These are phyloP conservation scores for Cryptococcus neoformans DNA, from an alignment of 1,284 basidiomycete species.

Conservation along the genomic window DNA sequence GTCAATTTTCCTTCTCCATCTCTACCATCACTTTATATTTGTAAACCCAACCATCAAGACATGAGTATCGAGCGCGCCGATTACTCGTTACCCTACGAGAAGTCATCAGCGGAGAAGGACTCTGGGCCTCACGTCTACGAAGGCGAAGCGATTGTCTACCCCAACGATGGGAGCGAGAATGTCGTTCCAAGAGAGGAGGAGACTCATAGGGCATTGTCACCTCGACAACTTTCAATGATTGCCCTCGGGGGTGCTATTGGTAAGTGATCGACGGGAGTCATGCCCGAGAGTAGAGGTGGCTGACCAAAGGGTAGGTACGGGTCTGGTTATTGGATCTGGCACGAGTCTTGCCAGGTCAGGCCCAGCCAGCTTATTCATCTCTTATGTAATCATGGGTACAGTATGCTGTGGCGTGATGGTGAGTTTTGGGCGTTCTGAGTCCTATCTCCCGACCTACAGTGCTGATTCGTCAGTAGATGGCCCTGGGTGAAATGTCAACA, in stretches of 20 bases:
- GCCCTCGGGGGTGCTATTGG: conserved; percentile 55
- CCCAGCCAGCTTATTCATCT: conserved; percentile 51
- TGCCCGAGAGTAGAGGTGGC: neutral
- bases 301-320: conserved; percentile 51
- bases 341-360: conserved; percentile 49
- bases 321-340: conserved; percentile 67
- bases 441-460: neutral
- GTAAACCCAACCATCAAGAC: no score
- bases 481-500: conserved; percentile 53
- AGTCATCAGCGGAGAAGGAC: no score
- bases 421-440: neutral
- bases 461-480: neutral
- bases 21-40: no score
- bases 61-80: no score
- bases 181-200: conserved; percentile 26
- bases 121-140: no score
- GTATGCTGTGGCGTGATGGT: conserved; percentile 40
- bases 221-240: conserved; percentile 49
- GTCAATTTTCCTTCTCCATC: no score
- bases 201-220: conserved; percentile 33
- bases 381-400: conserved; percentile 48
- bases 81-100: no score
- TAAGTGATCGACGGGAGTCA: conserved; percentile 12
- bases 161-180: conserved; percentile 5
- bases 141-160: neutral